These are phyloP conservation scores for Gentiana straminea DNA, from an alignment of 257 asterid species.

Conservation along the genomic window DNA sequence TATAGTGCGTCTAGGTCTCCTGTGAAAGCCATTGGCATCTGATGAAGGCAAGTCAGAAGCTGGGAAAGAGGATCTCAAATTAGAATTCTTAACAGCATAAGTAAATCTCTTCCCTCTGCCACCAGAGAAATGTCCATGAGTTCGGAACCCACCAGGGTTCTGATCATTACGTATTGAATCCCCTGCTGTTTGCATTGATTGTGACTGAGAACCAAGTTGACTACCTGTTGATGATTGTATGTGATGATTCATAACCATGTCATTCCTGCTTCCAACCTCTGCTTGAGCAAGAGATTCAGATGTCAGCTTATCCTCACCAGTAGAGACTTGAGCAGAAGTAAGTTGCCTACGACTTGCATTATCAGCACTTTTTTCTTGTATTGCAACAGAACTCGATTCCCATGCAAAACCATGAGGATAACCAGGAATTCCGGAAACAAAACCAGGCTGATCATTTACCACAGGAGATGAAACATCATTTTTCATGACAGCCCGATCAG, in stretches of 20 bases:
- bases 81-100: slow-evolving; percentile 59
- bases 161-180: slow-evolving; percentile 35
- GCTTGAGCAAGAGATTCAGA: slow-evolving; percentile 26
- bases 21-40: slow-evolving; percentile 54
- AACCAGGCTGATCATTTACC: slow-evolving; percentile 30
- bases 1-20: slow-evolving; percentile 62
- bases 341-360: slow-evolving; percentile 13
- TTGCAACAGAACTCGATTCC: slow-evolving; percentile 22
- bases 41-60: slow-evolving; percentile 27
- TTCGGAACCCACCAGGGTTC: slow-evolving; percentile 30
- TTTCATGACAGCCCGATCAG: slow-evolving; percentile 24
- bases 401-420: slow-evolving; percentile 24
- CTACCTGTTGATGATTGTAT: slow-evolving; percentile 27
- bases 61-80: slow-evolving; percentile 31
- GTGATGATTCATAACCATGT: slow-evolving; percentile 24
- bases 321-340: slow-evolving; percentile 22
- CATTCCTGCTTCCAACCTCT: slow-evolving; percentile 29
- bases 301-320: slow-evolving; percentile 22
- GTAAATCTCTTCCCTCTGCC: slow-evolving; percentile 57
- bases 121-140: slow-evolving; percentile 37
- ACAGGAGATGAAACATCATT: slow-evolving; percentile 22
- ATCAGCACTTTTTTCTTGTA: slow-evolving; percentile 16
- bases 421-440: slow-evolving; percentile 24
- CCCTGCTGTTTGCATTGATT: slow-evolving; percentile 21
- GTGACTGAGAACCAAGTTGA: slow-evolving; percentile 33